Evolutionary conservation across 257 asterid species (phyloP).

Genomic region (Salvia rosmarinus): DNA sequence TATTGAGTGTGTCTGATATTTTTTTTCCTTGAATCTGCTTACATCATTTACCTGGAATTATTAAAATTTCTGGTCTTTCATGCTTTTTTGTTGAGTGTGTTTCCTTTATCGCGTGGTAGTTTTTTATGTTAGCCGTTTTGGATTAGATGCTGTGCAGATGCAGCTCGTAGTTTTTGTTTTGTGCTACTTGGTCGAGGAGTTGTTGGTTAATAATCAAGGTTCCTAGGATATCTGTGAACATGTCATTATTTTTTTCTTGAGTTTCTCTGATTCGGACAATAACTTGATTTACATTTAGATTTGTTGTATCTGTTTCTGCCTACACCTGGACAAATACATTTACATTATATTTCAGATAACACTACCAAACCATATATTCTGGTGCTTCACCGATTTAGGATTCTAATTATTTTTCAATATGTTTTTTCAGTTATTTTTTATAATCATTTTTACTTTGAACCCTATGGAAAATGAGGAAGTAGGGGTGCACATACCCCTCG

Average conservation of each 20-base stretch:
- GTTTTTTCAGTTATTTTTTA: background rate
- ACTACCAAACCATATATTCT: conserved; percentile 18
- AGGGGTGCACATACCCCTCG: background rate
- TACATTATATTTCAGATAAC: conserved; percentile 3
- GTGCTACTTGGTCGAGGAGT: background rate
- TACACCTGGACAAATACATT: background rate
- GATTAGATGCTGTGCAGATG: background rate
- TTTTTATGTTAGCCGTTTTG: background rate
- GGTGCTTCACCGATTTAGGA: conserved; percentile 24
- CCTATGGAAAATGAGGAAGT: background rate
- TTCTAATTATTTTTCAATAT: background rate
- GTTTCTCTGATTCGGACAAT: background rate
- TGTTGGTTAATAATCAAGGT: background rate
- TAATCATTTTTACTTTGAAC: background rate
- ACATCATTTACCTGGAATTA: background rate
- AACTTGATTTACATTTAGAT: background rate
- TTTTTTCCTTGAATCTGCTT: background rate
- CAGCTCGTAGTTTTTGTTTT: background rate
- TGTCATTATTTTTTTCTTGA: background rate
- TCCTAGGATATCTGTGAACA: background rate
- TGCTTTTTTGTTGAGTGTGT: background rate
- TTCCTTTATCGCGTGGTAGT: background rate
- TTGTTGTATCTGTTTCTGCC: background rate
- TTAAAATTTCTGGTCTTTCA: background rate
- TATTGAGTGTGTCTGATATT: background rate